phyloP scores from a whole-genome alignment of 2,329 filamentous ascomycete species.

The Alternaria sp. region DNA sequence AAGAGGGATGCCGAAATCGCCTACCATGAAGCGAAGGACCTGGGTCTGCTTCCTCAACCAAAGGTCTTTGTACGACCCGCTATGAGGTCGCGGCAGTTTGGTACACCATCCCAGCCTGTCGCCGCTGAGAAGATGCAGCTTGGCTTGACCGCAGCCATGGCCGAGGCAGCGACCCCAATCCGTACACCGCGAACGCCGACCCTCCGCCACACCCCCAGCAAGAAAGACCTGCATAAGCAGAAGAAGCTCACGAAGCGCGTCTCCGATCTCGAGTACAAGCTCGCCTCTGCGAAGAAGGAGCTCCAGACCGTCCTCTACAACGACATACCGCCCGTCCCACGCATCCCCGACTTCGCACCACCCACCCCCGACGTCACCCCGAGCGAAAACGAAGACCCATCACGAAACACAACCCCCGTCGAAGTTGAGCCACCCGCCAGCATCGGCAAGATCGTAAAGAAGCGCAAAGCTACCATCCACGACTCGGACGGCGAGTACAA shows the following conservation, averaged over 20 bases:
- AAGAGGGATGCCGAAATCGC: conserved; percentile 40
- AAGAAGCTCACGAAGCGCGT: conserved; percentile 65
- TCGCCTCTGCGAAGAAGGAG: conserved; percentile 62
- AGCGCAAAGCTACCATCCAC: conserved; percentile 44
- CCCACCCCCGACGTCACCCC: conserved; percentile 27
- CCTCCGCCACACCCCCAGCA: conserved; percentile 58
- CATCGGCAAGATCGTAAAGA: conserved; percentile 43
- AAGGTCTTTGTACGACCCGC: conserved; percentile 41
- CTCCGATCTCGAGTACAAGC: conserved; percentile 65
- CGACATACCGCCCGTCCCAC: conserved; percentile 50
- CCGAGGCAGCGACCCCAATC: conserved; percentile 12
- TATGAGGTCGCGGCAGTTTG: conserved; percentile 12
- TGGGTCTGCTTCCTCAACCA: conserved; percentile 41
- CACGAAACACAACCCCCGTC: conserved; percentile 19
- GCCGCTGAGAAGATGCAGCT: conserved; percentile 7
- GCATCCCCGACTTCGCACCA: conserved; percentile 42
- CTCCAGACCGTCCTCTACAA: conserved; percentile 57
- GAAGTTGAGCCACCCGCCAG: conserved; percentile 13
- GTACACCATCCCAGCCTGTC: conserved; percentile 9
- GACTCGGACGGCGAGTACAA: conserved; percentile 41
- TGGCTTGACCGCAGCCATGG: conserved; percentile 13
- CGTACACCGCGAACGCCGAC: conserved; percentile 30
- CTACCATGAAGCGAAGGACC: conserved; percentile 41
- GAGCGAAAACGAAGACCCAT: conserved; percentile 34
- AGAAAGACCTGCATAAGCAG: conserved; percentile 64